Evolutionary conservation across 352 stramenopile genomes (phyloP).

Genomic region (Phytophthora sojae): DNA sequence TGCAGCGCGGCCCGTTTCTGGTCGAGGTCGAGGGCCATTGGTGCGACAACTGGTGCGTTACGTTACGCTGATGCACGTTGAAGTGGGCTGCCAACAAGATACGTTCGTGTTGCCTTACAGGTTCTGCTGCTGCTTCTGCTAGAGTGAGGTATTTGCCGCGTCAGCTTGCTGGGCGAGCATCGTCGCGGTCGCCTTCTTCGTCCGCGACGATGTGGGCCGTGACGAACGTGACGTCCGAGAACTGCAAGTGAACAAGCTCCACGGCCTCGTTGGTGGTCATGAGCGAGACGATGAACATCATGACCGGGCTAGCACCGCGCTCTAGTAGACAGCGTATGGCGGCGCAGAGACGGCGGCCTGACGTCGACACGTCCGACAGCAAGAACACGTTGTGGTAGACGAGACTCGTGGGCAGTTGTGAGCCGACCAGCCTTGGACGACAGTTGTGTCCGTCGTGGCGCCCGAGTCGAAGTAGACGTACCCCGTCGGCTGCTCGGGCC

Average conservation of each 20-base stretch:
- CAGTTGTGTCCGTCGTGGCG: background rate
- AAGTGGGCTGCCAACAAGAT: background rate
- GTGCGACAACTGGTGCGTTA: constrained; percentile 18
- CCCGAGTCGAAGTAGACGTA: background rate
- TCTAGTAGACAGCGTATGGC: constrained; percentile 7
- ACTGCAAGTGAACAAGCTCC: no score
- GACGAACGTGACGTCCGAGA: no score
- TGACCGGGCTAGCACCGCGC: no score
- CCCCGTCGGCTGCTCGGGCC: constrained; percentile 14
- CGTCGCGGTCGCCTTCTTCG: no score
- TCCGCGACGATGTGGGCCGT: no score
- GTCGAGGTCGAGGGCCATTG: background rate
- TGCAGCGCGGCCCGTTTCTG: constrained; percentile 4
- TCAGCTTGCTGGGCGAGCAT: no score
- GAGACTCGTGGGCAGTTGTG: constrained; percentile 29
- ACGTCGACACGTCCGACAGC: constrained; percentile 29
- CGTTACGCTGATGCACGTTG: constrained; percentile 23
- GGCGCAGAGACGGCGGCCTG: constrained; percentile 18
- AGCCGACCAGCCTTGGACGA: background rate
- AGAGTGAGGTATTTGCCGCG: no score
- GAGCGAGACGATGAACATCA: no score
- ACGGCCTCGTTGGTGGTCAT: no score
- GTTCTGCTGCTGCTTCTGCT: no score
- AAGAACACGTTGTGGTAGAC: constrained; percentile 49
- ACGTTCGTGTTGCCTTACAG: no score